phyloP scores from a whole-genome alignment of 208 protist species.

The Vickermania spadyakhi region DNA sequence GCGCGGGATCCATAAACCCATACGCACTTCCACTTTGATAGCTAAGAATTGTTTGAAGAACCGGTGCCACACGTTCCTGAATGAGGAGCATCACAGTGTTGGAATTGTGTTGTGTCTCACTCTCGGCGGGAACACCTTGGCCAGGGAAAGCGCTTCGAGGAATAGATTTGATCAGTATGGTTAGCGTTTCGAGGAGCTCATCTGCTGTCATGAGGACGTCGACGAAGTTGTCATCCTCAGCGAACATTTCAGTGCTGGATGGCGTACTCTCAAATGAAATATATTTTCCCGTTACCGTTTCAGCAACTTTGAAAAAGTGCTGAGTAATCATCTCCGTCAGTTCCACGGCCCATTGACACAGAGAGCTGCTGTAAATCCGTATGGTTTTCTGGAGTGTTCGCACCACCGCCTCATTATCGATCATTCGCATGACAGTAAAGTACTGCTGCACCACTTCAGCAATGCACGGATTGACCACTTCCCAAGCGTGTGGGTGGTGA shows the following conservation, averaged over 20 bases:
- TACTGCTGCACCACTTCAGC: slow-evolving; percentile 85
- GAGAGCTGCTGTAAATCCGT: slow-evolving; percentile 61
- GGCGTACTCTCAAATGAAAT: slow-evolving; percentile 21
- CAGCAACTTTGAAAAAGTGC: slow-evolving; percentile 58
- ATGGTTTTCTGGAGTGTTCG: slow-evolving; percentile 86
- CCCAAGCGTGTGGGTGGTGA: slow-evolving; percentile 40
- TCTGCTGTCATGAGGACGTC: slow-evolving; percentile 70
- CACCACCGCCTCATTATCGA: slow-evolving; percentile 88
- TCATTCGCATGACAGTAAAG: slow-evolving; percentile 84
- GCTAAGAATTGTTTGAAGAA: slow-evolving; percentile 67
- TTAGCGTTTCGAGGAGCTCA: slow-evolving; percentile 77
- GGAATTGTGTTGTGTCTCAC: slow-evolving; percentile 9
- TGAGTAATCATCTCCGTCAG: slow-evolving; percentile 74
- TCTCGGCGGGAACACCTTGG: slow-evolving; percentile 2
- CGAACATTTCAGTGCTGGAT: slow-evolving; percentile 1
- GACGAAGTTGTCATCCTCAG: slow-evolving; percentile 42
- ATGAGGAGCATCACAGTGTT: slow-evolving; percentile 47
- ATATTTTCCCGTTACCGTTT: slow-evolving; percentile 41
- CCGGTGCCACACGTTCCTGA: slow-evolving; percentile 45
- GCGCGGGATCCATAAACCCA: slow-evolving; percentile 80
- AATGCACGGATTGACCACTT: slow-evolving; percentile 79
- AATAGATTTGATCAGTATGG: slow-evolving; percentile 58
- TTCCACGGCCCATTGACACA: slow-evolving; percentile 82
- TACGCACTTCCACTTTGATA: slow-evolving; percentile 54
- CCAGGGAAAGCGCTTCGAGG: slow-evolving; percentile 20